phyloP scores from a whole-genome alignment of 257 asterid genomes.

The Nicotiana knightiana region DNA sequence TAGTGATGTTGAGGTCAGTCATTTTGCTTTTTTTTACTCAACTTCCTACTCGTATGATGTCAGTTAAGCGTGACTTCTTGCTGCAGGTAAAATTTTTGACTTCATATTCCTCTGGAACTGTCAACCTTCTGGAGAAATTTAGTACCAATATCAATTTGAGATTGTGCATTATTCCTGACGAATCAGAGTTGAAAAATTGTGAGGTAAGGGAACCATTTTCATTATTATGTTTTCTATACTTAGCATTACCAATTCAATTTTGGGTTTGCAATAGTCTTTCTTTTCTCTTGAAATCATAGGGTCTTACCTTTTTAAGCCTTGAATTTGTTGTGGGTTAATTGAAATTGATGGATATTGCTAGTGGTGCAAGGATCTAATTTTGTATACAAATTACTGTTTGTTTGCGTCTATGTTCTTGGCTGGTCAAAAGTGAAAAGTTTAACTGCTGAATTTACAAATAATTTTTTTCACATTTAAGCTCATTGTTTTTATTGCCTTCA shows the following conservation, averaged over 20 bases:
- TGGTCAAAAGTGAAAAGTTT: neutral
- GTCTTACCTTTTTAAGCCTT: neutral
- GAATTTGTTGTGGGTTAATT: neutral
- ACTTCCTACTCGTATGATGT: constrained; percentile 8
- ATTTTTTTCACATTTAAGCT: neutral
- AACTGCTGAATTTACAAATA: neutral
- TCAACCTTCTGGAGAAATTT: constrained; percentile 55
- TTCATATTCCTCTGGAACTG: constrained; percentile 29
- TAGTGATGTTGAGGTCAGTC: constrained; percentile 60
- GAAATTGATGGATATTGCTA: neutral
- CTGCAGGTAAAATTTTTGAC: constrained; percentile 56
- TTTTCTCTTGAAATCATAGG: neutral
- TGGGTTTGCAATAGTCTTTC: neutral
- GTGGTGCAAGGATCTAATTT: constrained; percentile 6
- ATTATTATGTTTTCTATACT: neutral
- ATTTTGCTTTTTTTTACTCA: constrained; percentile 11
- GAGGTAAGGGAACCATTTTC: constrained; percentile 43
- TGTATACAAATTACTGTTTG: neutral
- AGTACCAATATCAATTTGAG: constrained; percentile 44
- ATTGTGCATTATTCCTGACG: constrained; percentile 65
- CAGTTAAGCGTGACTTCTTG: neutral
- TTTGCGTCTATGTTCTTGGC: neutral
- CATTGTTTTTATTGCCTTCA: neutral
- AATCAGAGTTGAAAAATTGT: constrained; percentile 47
- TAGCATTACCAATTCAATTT: neutral